Base-by-base conservation (phyloP, 2,329 filamentous ascomycete genomes). In the Elsinoe ampelina region DNA sequence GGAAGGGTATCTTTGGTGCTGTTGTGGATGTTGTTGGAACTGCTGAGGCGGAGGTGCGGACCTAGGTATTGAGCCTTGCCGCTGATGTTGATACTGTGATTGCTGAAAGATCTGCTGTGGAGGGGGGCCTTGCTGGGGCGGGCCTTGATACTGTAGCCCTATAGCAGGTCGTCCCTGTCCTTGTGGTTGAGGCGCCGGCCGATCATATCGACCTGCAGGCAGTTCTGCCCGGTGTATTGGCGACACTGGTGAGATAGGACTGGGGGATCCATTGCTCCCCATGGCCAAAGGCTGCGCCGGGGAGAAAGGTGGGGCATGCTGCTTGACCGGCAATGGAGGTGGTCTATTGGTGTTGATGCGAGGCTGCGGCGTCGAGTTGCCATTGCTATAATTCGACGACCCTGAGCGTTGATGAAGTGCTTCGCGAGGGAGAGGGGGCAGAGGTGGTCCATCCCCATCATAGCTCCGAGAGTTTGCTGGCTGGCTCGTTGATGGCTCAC, bases 341-440 rank as follows among this genome's bases (percentile, higher is more conserved):
- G 68, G 68, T 34, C 57, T 61, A 54, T 61, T 54, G 58, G 50
- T 55, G n/a, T 54, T 43, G 4, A 39, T 7, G 11, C 34, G 48
- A 38, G 48, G 35, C 19, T 52, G 48, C 11, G 48, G 35, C 2
- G 19, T 38, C 19, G 48, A 11, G 38, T 35, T 34, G n/a, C 48
- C 48, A 52, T 52, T 36, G n/a, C 12, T 5, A 26, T 20, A 38
- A 36, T 8, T 20, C 3, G 39, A 71, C 68, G 57, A 69, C 36
- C 50, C 50, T 57, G 61, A 56, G 13, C 58, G 60, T 54, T 63
- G 62, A 19, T 60, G 60, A 6, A 61, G 59, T 22, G 60, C 45
- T 58, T 66, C 61, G 41, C 61, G 64, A 10, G 68, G 68, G 26
- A 70, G 51, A 41, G 68, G 69, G 12, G 69, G 69, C 30, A 70